These are phyloP conservation scores for Hyphopichia pseudoburtonii DNA, from an alignment of 1,139 yeast species.

Conservation along the genomic window DNA sequence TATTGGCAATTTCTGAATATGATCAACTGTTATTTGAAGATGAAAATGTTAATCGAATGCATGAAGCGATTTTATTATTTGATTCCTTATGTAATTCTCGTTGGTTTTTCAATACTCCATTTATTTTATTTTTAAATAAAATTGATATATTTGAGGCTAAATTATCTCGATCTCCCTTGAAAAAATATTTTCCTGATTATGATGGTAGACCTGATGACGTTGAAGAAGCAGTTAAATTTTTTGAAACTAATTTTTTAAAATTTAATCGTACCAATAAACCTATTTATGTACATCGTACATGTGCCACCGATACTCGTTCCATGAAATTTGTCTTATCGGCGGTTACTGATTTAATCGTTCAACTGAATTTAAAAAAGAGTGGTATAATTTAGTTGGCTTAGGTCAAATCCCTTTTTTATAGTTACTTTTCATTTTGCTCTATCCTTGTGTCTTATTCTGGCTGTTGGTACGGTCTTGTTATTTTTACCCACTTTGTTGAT, in stretches of 20 bases:
- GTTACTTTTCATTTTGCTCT: not conserved
- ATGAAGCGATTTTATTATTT: slow-evolving; percentile 82
- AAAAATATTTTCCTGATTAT: slow-evolving; percentile 71
- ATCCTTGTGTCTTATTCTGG: not conserved
- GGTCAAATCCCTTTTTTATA: not conserved
- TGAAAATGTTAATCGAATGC: slow-evolving; percentile 84
- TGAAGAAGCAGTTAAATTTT: slow-evolving; percentile 66
- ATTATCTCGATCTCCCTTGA: slow-evolving; percentile 60
- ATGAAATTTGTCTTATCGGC: slow-evolving; percentile 92
- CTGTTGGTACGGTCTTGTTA: not conserved
- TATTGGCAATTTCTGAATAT: slow-evolving; percentile 89
- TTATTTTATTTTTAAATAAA: slow-evolving; percentile 85
- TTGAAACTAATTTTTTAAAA: slow-evolving; percentile 62
- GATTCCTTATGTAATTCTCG: slow-evolving; percentile 81
- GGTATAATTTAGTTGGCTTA: slow-evolving; percentile 58
- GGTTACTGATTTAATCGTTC: slow-evolving; percentile 87
- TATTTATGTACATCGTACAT: slow-evolving; percentile 86
- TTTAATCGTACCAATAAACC: slow-evolving; percentile 70
- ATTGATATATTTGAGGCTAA: slow-evolving; percentile 79
- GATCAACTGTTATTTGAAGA: slow-evolving; percentile 93
- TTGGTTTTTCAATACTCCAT: slow-evolving; percentile 86
- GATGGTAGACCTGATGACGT: slow-evolving; percentile 59
- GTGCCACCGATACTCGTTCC: slow-evolving; percentile 89
- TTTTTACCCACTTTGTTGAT: not conserved
- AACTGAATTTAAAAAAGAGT: slow-evolving; percentile 76